A percentile compares a stretch with the other conserved stretches of the same genome.
These are phyloP conservation scores for Ogataea naganishii DNA, from an alignment of 805 yeast species.

Conservation along the genomic window DNA sequence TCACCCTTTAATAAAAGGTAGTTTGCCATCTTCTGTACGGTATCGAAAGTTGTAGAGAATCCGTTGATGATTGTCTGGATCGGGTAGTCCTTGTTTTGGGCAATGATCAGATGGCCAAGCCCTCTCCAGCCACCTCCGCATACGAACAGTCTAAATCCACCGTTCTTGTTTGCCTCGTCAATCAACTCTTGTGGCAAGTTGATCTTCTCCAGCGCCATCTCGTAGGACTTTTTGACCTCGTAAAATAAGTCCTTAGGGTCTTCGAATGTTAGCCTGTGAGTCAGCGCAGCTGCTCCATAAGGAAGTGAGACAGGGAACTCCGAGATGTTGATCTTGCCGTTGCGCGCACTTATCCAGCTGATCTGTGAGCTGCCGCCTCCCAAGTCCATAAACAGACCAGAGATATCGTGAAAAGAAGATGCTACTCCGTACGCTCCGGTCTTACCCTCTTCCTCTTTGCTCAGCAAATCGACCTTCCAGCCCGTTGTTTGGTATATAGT, in stretches of 20 bases:
- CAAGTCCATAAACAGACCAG: constrained; percentile 64
- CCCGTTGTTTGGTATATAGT: constrained; percentile 51
- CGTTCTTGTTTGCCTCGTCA: constrained; percentile 41
- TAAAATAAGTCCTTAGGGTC: constrained; percentile 37
- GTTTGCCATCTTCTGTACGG: constrained; percentile 42
- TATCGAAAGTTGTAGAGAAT: constrained; percentile 47
- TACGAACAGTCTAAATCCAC: constrained; percentile 56
- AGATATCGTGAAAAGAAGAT: constrained; percentile 56
- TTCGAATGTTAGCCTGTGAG: constrained; percentile 45
- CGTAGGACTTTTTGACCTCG: constrained; percentile 46
- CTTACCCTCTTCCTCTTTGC: constrained; percentile 57
- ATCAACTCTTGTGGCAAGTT: constrained; percentile 42
- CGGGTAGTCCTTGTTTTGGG: constrained; percentile 47
- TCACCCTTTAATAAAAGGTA: constrained; percentile 39
- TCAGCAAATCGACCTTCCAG: constrained; percentile 55
- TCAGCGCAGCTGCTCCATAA: constrained; percentile 65
- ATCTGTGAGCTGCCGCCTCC: constrained; percentile 67
- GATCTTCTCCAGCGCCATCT: constrained; percentile 40
- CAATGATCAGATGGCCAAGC: constrained; percentile 51
- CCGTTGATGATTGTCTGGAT: constrained; percentile 66
- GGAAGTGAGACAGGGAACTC: constrained; percentile 56
- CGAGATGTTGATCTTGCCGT: constrained; percentile 48
- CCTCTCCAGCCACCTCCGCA: constrained; percentile 75
- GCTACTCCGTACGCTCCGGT: constrained; percentile 70
- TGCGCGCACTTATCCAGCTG: constrained; percentile 55